Evolutionary conservation across 164 flowering plant genomes (phyloP).

Genomic region (Aristolochia contorta): DNA sequence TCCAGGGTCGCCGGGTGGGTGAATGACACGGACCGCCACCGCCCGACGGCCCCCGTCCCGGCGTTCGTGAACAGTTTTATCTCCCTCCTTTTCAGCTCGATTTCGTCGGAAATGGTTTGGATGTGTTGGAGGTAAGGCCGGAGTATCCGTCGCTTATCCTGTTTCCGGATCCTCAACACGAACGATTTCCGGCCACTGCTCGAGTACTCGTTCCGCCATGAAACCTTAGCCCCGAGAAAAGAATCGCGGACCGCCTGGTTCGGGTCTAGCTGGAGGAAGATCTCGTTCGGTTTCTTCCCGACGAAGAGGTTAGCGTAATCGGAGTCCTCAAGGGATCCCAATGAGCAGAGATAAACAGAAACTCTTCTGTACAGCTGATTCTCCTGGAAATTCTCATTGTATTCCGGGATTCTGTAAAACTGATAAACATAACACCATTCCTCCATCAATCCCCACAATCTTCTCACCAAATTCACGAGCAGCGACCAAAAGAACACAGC

Average conservation of each 20-base stretch:
- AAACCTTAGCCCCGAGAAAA: conserved; percentile 45
- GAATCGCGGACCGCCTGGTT: conserved; percentile 40
- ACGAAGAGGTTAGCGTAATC: conserved; percentile 55
- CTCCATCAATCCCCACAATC: conserved; percentile 21
- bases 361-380: conserved; percentile 52
- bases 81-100: conserved; percentile 38
- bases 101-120: conserved; percentile 46
- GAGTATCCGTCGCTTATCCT: conserved; percentile 50
- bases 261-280: conserved; percentile 39
- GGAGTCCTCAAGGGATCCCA: conserved; percentile 55
- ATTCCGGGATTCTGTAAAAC: conserved; percentile 50
- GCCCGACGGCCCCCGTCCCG: conserved; percentile 11
- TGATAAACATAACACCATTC: conserved; percentile 42
- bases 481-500: not conserved
- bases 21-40: conserved; percentile 71
- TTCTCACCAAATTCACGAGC: conserved; percentile 8
- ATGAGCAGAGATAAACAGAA: conserved; percentile 40
- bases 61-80: conserved; percentile 34
- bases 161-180: conserved; percentile 40
- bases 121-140: conserved; percentile 72
- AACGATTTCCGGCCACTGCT: conserved; percentile 13
- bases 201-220: conserved; percentile 40
- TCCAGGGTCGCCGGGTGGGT: conserved; percentile 70
- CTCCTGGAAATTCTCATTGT: conserved; percentile 40
- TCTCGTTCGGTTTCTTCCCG: conserved; percentile 44